phyloP scores from a whole-genome alignment of 768 basidiomycete species.

The Thelephora aurantiotincta region DNA sequence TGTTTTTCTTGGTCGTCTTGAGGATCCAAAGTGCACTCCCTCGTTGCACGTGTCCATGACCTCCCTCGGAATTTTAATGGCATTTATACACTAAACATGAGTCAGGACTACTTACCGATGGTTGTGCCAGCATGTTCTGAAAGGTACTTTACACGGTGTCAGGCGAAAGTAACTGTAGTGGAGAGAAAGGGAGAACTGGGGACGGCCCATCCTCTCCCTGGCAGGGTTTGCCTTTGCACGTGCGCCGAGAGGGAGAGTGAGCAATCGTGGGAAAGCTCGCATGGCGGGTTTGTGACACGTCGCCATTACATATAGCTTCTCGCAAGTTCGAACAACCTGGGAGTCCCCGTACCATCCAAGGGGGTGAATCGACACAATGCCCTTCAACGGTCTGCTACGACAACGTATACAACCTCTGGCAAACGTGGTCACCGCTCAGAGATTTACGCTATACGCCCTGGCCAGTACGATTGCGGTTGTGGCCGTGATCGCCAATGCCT shows the following conservation, averaged over 20 bases:
- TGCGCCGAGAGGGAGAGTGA: neutral
- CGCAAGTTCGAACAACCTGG: neutral
- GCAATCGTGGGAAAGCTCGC: conserved; percentile 2
- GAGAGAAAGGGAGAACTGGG: too few species aligned
- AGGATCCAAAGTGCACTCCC: too few species aligned
- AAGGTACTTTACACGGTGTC: too few species aligned
- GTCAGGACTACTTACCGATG: too few species aligned
- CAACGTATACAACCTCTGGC: conserved; percentile 36
- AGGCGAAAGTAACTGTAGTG: too few species aligned
- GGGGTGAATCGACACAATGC: conserved; percentile 21
- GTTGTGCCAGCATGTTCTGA: too few species aligned
- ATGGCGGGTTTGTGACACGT: neutral
- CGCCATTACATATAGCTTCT: neutral
- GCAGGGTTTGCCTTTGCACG: too few species aligned
- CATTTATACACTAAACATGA: too few species aligned
- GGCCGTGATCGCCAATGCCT: conserved; percentile 64
- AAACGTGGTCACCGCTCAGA: conserved; percentile 40
- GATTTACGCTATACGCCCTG: conserved; percentile 54
- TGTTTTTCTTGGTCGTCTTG: too few species aligned
- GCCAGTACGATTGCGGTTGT: conserved; percentile 57
- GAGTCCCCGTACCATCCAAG: neutral
- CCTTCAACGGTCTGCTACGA: conserved; percentile 33
- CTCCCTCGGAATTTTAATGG: too few species aligned
- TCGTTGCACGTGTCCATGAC: too few species aligned
- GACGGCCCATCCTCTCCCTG: neutral